Conservation (phyloP, 2,329 filamentous ascomycete species). For the Dactylellina sp. region DNA sequence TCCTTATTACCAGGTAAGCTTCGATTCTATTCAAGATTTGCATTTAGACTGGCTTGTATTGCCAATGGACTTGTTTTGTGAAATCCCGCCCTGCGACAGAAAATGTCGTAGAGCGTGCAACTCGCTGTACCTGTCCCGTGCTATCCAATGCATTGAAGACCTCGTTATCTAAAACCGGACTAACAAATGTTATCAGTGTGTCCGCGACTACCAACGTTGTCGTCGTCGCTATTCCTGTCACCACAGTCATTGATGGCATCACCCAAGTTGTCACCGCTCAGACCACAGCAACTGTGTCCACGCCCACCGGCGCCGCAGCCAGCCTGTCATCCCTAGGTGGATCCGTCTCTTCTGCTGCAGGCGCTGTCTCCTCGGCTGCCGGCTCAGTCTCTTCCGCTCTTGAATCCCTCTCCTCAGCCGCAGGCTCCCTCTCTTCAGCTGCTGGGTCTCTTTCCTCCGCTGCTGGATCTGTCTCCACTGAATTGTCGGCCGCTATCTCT, state of each 20-base stretch:
- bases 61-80: too few species aligned
- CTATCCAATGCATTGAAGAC: too few species aligned
- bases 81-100: too few species aligned
- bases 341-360: slow-evolving; percentile 27
- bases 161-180: neutral
- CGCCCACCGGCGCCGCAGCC: neutral
- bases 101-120: neutral
- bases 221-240: slow-evolving; percentile 36
- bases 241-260: slow-evolving; percentile 31
- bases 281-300: slow-evolving; percentile 23
- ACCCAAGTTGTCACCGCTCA: slow-evolving; percentile 29
- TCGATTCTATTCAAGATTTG: neutral
- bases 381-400: slow-evolving; percentile 40
- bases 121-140: too few species aligned
- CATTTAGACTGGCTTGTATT: neutral
- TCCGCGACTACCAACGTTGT: slow-evolving; percentile 29
- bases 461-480: slow-evolving; percentile 29
- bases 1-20: slow-evolving; percentile 39
- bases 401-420: slow-evolving; percentile 25
- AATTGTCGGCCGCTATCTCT: slow-evolving; percentile 32
- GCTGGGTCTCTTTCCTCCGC: slow-evolving; percentile 15
- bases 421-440: slow-evolving; percentile 29
- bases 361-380: slow-evolving; percentile 27
- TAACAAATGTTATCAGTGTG: slow-evolving; percentile 8
- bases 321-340: neutral